Evolutionary conservation across 2,329 filamentous ascomycete genomes (phyloP), one percentile per base, ranked within the genome.

Genomic region (Ilyonectria sp.): DNA sequence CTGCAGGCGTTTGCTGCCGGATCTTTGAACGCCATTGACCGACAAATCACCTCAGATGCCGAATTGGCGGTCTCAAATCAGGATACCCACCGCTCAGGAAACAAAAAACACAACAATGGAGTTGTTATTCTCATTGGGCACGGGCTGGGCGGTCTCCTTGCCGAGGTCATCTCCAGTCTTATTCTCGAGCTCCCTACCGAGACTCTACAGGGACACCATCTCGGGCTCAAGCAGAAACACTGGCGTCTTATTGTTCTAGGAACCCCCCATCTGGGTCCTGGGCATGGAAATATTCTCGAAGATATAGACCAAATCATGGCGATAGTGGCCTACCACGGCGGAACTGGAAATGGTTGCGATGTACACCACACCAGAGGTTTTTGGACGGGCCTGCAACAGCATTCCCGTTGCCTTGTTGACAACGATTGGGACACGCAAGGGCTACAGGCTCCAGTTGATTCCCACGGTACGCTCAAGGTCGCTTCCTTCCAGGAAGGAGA

Each of bases 181-280:
- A 37, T 56, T 21, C 53, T 56, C 29, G 29, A 23, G 23, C 31
- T 56, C 31, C 53, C 33, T 13, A 17, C 19, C 17, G 31, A 35
- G 35, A 40, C 53, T 23, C 19, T 56, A 19, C 33, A 23, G 26
- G 53, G 53, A 7, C 53, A 56, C 17, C 53, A 56, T 37, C 53
- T 56, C 15, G 33, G 33, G 53, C 53, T 56, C 10, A 35, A 40
- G 7, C 15, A 23, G 1, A 56, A 56, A 33, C 53, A 56, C 53
- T 56, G 53, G 53, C 33, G 53, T 23, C 23, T 56, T n/a, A 56
- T 56, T 40, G 19, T 40, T 23, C 53, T 56, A 6, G 53, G 33
- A 21, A 56, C 53, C 13, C 31, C 53, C 13, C n/a, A 56, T 40
- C 13, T 50, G 19, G 37, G 31, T 56, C n/a, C 4, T 31, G 40